Conservation (phyloP, 306 rosid species). For the Citrullus amarus region DNA sequence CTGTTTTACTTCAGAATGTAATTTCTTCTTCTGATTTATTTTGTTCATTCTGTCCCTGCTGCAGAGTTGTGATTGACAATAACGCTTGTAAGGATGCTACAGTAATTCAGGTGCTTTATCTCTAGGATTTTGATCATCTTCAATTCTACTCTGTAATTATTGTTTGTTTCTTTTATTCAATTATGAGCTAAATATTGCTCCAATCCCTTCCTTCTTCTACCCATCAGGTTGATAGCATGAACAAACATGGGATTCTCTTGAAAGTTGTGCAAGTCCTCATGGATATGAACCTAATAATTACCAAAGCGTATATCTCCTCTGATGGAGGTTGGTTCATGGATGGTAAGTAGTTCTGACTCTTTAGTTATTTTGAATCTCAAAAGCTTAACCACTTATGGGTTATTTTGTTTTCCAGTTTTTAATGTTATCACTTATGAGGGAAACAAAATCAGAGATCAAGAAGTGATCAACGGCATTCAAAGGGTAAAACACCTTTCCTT, state of each 20-base stretch:
- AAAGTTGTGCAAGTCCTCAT: conserved; percentile 88
- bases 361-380: background rate
- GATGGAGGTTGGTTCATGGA: conserved; percentile 99
- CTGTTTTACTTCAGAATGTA: background rate
- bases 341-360: conserved; percentile 30
- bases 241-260: conserved; percentile 81
- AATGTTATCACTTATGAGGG: conserved; percentile 70
- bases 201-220: background rate
- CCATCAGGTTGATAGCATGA: conserved; percentile 76
- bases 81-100: conserved; percentile 66
- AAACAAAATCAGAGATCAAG: conserved; percentile 71
- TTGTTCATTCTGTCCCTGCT: conserved; percentile 12
- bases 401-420: conserved; percentile 43
- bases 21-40: conserved; percentile 14
- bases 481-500: conserved; percentile 37
- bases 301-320: conserved; percentile 79
- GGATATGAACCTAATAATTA: conserved; percentile 70
- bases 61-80: conserved; percentile 91
- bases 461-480: conserved; percentile 66
- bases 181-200: background rate
- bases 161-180: background rate
- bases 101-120: conserved; percentile 48
- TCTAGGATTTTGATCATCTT: background rate
- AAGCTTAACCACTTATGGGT: background rate
- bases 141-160: background rate